Base-by-base conservation (phyloP, 208 protist species). In the Crithidia bombi region DNA sequence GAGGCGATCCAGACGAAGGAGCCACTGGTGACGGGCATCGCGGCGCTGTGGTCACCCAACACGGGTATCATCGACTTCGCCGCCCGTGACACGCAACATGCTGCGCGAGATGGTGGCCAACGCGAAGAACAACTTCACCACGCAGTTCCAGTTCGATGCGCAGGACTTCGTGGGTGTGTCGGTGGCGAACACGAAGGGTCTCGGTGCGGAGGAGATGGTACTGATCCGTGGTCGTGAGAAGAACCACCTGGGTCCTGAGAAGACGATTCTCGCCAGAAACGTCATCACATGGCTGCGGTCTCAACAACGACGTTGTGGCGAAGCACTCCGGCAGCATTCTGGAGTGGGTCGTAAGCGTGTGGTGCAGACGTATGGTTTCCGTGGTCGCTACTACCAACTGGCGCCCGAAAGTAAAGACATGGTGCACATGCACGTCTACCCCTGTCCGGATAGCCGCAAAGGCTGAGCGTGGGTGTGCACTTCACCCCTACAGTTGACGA, bases 51-150 rank as follows among this genome's bases (percentile, higher is more conserved):
- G 72, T 97, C 90, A 11, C 93, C 92, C 10, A 69, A 75, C 36
- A 96, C 95, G 19, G 95, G 90, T 64, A 96, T 98, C 36, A 65
- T 82, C 3, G 90, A 97, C 78, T 98, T 90, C 57, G 63, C 62
- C n/a, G 80, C 79, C n/a, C 10, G 89, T 98, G 15, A 83, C 88
- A 26, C 72, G 82, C 39, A 74, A 81, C 50, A 88, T 96, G 82
- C 69, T 78, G 25, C 76, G 82, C 30, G 90, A 96, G 56, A 56
- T 97, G 23, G 46, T 70, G 14, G 49, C 51, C 28, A 61, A 63
- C 44, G 43, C 61, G 44, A 65, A 76, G 35, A 78, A 84, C 15
- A 71, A 73, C 33, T 91, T 94, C 74, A 30, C 72, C 41, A 62
- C 69, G 14, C 81, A 85, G 63, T 94, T 90, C 64, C 79, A 82